Evolutionary conservation across 2,329 filamentous ascomycete species (phyloP), one percentile per base, ranked within the genome.

Genomic region (Monilinia vaccinii-corymbosi): DNA sequence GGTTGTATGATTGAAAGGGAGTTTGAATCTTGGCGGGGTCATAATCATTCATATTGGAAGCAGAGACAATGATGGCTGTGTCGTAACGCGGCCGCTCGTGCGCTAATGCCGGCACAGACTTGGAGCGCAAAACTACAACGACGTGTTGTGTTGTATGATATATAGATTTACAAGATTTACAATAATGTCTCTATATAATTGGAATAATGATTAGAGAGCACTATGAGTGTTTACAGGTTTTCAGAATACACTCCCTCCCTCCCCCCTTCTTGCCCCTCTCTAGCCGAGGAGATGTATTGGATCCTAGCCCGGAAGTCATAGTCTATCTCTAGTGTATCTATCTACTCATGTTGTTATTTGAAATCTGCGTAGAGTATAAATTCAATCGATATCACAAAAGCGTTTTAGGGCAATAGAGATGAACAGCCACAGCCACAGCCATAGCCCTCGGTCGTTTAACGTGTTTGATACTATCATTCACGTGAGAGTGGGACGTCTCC

Each of bases 81-180:
- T 53, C 50, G 50, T 53, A 36, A 53, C 8, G 50, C 50, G 50
- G 50, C 50, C 50, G 50, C 50, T 53, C 44, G 18, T 53, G 51
- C 51, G 38, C 51, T 53, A 52, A 34, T 25, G 16, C 38, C 23
- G 36, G 49, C 18, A 42, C 25, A 44, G 18, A n/a, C 31, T 21
- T 21, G 21, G 21, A 42, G 36, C 31, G 23, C 50, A 25, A 53
- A 11, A 52, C 10, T 16, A 40, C 49, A 40, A 40, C 38, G 51
- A 44, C 51, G 44, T 44, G 38, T 5, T 53, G 51, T 44, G 38
- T 5, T 53, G 51, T 53, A 44, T 53, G 40, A 53, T 32, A 53
- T 53, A 44, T 18, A 53, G n/a, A n/a, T 44, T 53, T 25, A 23
- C 8, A 44, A n/a, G n/a, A n/a, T n/a, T n/a, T n/a, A n/a, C n/a